Evolutionary conservation across 208 protist species (phyloP), one percentile per base, ranked within the genome.

Genomic region (Trypanosoma congolense): DNA sequence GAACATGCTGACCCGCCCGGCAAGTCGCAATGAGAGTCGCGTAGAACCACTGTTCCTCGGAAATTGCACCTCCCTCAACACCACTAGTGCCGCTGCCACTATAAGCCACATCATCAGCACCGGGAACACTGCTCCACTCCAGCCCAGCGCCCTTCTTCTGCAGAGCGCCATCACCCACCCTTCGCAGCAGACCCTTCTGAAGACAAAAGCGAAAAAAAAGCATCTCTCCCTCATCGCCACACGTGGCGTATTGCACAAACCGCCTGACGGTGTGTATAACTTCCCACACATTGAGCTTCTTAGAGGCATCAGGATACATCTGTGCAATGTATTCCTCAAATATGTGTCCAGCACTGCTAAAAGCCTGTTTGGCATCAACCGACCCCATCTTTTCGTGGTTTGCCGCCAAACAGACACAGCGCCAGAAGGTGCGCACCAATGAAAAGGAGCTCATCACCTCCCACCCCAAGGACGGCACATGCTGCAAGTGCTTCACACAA

Each of bases 171-270:
- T 61, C 54, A 28, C 61, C 51, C 29, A 67, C 67, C 3, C 55
- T 29, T 4, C 45, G 50, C 25, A 83, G 51, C 18, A 88, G 61
- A 30, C 56, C 25, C 4, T 64, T 26, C 24, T 70, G 58, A 46
- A 60, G 46, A 52, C 77, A 92, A 16, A 75, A 61, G 16, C 69
- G 65, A 48, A 73, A 81, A 35, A 89, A 87, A 48, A 80, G 53
- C 65, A 88, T 85, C 48, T 92, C 77, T 16, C 80, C 84, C 30
- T 81, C 73, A 47, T 92, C 83, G 25, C 66, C 75, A 45, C 65
- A 71, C 9, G 57, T 56, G 57, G 81, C 83, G 71, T 91, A 91
- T 22, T 54, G 40, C 29, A 83, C 61, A 35, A 74, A 36, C 2
- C 77, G 67, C 44, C 46, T 42, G 12, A 69, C 56, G n/a, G 57